Evolutionary conservation across 352 stramenopile species (phyloP).

Genomic region (Phytophthora citrophthora): DNA sequence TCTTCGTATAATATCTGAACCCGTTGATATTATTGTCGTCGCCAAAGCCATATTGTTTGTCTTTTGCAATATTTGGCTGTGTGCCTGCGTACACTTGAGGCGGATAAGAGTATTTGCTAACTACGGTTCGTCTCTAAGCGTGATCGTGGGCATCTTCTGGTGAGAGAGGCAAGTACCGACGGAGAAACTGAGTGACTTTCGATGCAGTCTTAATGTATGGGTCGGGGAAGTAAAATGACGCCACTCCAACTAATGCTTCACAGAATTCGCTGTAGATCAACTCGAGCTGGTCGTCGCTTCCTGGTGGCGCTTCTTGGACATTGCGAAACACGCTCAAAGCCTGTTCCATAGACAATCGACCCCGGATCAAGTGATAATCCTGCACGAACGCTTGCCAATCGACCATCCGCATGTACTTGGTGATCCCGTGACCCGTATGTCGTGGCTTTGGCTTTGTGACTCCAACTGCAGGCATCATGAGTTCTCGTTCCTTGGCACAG

Average conservation of each 20-base stretch:
- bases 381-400: slow-evolving; percentile 77
- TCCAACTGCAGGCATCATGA: slow-evolving; percentile 23
- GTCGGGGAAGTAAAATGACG: slow-evolving; percentile 65
- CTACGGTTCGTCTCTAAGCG: slow-evolving; percentile 4
- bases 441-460: slow-evolving; percentile 21
- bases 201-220: slow-evolving; percentile 63
- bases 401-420: slow-evolving; percentile 68
- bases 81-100: too few relatives aligned
- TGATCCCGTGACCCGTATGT: slow-evolving; percentile 45
- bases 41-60: too few relatives aligned
- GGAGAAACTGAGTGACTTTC: slow-evolving; percentile 76
- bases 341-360: slow-evolving; percentile 65
- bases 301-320: slow-evolving; percentile 56
- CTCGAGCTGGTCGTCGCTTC: slow-evolving; percentile 51
- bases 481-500: slow-evolving; percentile 67
- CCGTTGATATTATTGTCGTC: too few relatives aligned
- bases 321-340: slow-evolving; percentile 67
- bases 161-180: slow-evolving; percentile 66
- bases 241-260: slow-evolving; percentile 64
- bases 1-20: too few relatives aligned
- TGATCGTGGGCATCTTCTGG: slow-evolving; percentile 63
- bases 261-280: slow-evolving; percentile 83
- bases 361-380: slow-evolving; percentile 72
- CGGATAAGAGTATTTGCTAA: too few relatives aligned
- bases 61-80: too few relatives aligned